phyloP scores from a whole-genome alignment of 1,139 yeast genomes.

The Protomyces arabidopsidicola region DNA sequence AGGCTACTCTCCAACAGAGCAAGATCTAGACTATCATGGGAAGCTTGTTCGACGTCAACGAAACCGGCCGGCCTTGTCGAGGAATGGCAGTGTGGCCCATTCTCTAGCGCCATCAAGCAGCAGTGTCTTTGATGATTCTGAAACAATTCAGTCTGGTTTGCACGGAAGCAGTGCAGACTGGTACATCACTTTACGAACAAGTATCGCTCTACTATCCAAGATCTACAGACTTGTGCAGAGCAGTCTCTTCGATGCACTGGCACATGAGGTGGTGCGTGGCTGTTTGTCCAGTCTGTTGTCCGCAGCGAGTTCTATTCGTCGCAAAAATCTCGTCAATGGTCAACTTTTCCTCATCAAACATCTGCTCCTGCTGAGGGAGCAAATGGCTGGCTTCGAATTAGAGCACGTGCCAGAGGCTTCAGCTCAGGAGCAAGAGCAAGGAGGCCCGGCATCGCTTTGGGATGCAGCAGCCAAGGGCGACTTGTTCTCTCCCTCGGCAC shows the following conservation, averaged over 20 bases:
- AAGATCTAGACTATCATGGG: slow-evolving; percentile 33
- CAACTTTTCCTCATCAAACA: slow-evolving; percentile 68
- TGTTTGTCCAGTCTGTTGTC: slow-evolving; percentile 57
- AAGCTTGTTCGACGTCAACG: slow-evolving; percentile 17
- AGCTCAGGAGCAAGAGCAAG: neutral
- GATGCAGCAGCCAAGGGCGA: neutral
- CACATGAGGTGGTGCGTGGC: slow-evolving; percentile 79
- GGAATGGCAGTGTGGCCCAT: slow-evolving; percentile 7
- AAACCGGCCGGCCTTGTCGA: slow-evolving; percentile 30
- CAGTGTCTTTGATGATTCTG: slow-evolving; percentile 10
- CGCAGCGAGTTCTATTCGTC: slow-evolving; percentile 48
- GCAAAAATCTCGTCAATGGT: slow-evolving; percentile 52
- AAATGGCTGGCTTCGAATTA: slow-evolving; percentile 73
- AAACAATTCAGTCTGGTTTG: slow-evolving; percentile 34
- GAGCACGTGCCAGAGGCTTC: slow-evolving; percentile 46
- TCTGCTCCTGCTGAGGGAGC: slow-evolving; percentile 63
- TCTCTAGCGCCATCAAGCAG: neutral
- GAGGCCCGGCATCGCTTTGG: slow-evolving; percentile 1
- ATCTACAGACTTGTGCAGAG: slow-evolving; percentile 70
- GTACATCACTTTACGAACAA: slow-evolving; percentile 70
- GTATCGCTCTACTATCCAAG: slow-evolving; percentile 66
- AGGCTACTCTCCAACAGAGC: slow-evolving; percentile 29
- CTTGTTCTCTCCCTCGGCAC: slow-evolving; percentile 8
- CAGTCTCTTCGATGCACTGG: slow-evolving; percentile 81
- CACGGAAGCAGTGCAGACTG: slow-evolving; percentile 48